Conservation (phyloP, 345 rosid genomes). For the Orychophragmus violaceus region DNA sequence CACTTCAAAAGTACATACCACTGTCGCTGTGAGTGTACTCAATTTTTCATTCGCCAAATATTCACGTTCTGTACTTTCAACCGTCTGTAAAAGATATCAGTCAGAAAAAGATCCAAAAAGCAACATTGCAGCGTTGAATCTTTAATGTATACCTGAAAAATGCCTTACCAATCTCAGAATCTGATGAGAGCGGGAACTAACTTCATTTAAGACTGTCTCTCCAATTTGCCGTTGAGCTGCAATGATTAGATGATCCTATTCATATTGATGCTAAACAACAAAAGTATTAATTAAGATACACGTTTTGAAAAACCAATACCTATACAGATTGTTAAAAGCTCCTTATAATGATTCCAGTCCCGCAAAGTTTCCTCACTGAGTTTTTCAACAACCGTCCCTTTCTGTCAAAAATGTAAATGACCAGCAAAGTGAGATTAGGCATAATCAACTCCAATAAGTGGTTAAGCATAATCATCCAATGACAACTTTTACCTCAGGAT, state of each 20-base stretch:
- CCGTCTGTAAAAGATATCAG: conserved; percentile 45
- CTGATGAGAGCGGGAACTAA: too few relatives aligned
- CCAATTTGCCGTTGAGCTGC: conserved; percentile 95
- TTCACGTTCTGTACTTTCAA: conserved; percentile 72
- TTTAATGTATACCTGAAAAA: conserved; percentile 1
- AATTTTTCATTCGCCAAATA: conserved; percentile 53
- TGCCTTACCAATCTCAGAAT: conserved; percentile 76
- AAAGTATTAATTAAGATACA: background rate
- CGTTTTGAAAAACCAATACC: conserved; percentile 33
- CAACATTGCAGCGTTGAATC: background rate
- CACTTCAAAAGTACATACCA: conserved; percentile 41
- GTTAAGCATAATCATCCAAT: conserved; percentile 2
- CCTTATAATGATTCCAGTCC: conserved; percentile 69
- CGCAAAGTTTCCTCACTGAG: conserved; percentile 65
- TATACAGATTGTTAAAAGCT: conserved; percentile 69
- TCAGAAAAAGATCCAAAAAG: background rate
- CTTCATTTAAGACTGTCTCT: conserved; percentile 83
- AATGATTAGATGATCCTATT: conserved; percentile 17
- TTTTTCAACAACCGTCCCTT: conserved; percentile 86
- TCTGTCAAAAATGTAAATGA: conserved; percentile 38
- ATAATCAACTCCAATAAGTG: conserved; percentile 12
- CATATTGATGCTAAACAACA: conserved; percentile 13
- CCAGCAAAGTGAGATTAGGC: conserved; percentile 10
- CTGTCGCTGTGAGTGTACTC: conserved; percentile 71
- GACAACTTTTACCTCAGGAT: conserved; percentile 65